Conservation (phyloP, 495 filamentous ascomycete genomes). For the Geoglossum glabrum region DNA sequence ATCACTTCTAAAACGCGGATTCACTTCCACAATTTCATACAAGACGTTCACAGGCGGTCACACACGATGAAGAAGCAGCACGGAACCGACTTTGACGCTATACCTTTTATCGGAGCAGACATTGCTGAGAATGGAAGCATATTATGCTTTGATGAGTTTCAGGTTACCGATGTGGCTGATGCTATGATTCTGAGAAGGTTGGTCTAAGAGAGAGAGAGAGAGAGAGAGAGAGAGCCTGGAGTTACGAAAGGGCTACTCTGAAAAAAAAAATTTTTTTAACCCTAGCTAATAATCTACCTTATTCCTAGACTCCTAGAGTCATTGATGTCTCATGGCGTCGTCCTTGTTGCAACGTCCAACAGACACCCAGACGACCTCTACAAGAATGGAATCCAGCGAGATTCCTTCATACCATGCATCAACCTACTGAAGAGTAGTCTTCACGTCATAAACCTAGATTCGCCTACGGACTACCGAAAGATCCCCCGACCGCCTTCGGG, state of each 20-base stretch:
- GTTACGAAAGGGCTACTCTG: background rate
- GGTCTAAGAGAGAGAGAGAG: too few species aligned
- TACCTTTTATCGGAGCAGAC: conserved; percentile 83
- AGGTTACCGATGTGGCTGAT: conserved; percentile 96
- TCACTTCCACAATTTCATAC: conserved; percentile 99
- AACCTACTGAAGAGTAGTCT: conserved; percentile 67
- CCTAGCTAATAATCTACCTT: background rate
- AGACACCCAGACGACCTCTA: conserved; percentile 90
- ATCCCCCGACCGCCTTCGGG: conserved; percentile 83
- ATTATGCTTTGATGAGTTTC: conserved; percentile 96
- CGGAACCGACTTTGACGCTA: conserved; percentile 76
- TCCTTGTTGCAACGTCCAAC: conserved; percentile 93
- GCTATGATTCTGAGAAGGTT: conserved; percentile 83
- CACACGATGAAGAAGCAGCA: conserved; percentile 77
- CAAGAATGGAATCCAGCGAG: conserved; percentile 91
- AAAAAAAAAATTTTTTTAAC: too few species aligned
- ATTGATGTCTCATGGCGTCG: conserved; percentile 89
- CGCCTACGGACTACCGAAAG: conserved; percentile 89
- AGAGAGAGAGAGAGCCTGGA: too few species aligned
- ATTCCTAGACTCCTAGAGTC: conserved; percentile 50
- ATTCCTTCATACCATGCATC: conserved; percentile 90
- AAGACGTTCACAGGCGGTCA: conserved; percentile 83
- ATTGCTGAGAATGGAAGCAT: conserved; percentile 73
- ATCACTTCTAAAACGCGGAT: conserved; percentile 80
- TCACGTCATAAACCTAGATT: conserved; percentile 82